These are phyloP conservation scores for Lepidium sativum DNA, from an alignment of 345 rosid species.

Conservation along the genomic window DNA sequence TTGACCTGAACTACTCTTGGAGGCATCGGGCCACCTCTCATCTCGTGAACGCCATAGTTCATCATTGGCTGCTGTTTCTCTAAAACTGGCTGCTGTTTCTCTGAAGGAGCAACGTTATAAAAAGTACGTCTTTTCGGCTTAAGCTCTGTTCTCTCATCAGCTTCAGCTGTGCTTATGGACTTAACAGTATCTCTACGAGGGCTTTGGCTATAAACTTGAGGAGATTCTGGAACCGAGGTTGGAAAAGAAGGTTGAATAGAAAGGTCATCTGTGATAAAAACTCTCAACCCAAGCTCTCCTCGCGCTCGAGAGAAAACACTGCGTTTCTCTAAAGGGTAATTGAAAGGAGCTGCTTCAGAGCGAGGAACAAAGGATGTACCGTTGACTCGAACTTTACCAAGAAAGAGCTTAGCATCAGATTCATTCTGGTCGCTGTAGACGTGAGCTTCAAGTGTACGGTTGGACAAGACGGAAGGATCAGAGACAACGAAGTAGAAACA, in stretches of 20 bases:
- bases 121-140: conserved; percentile 12
- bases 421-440: conserved; percentile 40
- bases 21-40: conserved; percentile 24
- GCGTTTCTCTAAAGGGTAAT: conserved; percentile 76
- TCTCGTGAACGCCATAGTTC: conserved; percentile 21
- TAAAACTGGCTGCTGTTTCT: not conserved
- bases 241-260: conserved; percentile 48
- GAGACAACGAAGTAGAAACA: conserved; percentile 67
- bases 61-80: not conserved
- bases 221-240: conserved; percentile 40
- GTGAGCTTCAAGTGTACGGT: conserved; percentile 55
- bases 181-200: conserved; percentile 17
- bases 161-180: not conserved
- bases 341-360: conserved; percentile 78
- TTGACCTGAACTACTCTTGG: conserved; percentile 24
- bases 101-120: conserved; percentile 15
- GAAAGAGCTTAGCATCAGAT: conserved; percentile 39
- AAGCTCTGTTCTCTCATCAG: conserved; percentile 5
- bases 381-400: conserved; percentile 71
- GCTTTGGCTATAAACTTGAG: conserved; percentile 26
- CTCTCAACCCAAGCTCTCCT: conserved; percentile 81
- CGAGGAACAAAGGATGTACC: conserved; percentile 77
- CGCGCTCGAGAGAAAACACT: conserved; percentile 46
- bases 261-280: conserved; percentile 63
- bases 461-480: conserved; percentile 47